Conservation (phyloP, 305 asterid genomes). For the Fraxinus albicans region DNA sequence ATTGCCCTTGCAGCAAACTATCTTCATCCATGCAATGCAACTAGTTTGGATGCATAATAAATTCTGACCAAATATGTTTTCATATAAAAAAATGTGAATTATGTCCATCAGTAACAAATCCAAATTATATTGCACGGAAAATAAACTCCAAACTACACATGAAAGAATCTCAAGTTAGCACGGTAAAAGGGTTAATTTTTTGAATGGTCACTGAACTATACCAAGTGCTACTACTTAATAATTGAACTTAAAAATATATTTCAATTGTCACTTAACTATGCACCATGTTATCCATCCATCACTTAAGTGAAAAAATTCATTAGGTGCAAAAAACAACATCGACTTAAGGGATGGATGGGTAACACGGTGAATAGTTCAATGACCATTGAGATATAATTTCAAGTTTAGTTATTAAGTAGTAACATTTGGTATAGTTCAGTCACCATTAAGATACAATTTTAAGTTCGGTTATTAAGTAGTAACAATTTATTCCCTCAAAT, state of each 20-base stretch:
- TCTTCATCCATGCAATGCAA: slow-evolving; percentile 5
- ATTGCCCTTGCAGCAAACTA: neutral
- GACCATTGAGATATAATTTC: neutral
- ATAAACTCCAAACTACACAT: neutral
- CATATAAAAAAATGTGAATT: neutral
- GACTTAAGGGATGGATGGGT: neutral
- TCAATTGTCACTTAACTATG: neutral
- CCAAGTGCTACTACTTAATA: neutral
- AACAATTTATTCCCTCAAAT: neutral
- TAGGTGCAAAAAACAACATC: neutral
- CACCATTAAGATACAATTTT: neutral
- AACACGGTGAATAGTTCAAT: neutral
- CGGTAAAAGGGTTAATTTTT: slow-evolving; percentile 1
- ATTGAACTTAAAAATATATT: neutral
- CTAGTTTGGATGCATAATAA: neutral
- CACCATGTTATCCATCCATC: neutral
- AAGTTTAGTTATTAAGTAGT: neutral
- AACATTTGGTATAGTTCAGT: neutral
- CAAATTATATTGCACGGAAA: neutral
- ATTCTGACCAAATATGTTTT: neutral
- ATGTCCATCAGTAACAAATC: neutral
- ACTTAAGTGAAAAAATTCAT: neutral
- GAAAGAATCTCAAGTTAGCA: slow-evolving; percentile 13
- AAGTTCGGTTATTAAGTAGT: neutral
- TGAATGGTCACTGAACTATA: neutral